Base-by-base conservation (phyloP, 2,329 filamentous ascomycete genomes). In the Gnomoniopsis smithogilvyi region DNA sequence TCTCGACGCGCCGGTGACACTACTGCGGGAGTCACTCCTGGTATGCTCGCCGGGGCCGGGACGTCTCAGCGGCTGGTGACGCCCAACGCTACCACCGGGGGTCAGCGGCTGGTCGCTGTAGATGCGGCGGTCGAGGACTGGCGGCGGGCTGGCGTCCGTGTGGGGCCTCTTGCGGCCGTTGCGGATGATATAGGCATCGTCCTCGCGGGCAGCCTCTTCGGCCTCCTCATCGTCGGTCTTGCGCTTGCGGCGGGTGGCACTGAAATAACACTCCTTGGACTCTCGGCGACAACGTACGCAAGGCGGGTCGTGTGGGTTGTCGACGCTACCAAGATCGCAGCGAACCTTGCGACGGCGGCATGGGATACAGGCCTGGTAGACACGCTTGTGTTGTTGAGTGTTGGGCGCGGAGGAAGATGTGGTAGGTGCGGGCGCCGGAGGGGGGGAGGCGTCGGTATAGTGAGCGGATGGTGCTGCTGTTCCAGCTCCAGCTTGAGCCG, bases 211-310 rank as follows among this genome's bases (percentile, higher is more conserved):
- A 3, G 70, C 71, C 59, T 79, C 76, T 58, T 74, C 81, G 21
- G 77, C 80, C 38, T 78, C 67, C 67, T 77, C 84, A 65, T 90
- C 79, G 65, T 80, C 85, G 51, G 82, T 82, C 80, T 95, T 96
- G 71, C 92, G 86, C 85, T 98, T 98, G 70, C 95, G 87, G 53
- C 95, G 84, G 34, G 93, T 98, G 21, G 92, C 91, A 63, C 92
- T 96, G 79, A 99, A 99, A 81, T 89, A 96, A 79, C 95, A 99
- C 68, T 96, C 89, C 74, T 98, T 98, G 77, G 89, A 92, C 79
- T 99, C 95, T 66, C 95, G 88, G 55, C 92, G 89, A 73, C 95
- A 99, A 70, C 95, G 87, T 61, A 94, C 90, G 73, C 95, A 99
- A 2, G 95, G 95, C 57, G 94, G 94, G 67, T 96, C 92, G 74